Base-by-base conservation (phyloP, 305 asterid species). In the Ilex paraguariensis region DNA sequence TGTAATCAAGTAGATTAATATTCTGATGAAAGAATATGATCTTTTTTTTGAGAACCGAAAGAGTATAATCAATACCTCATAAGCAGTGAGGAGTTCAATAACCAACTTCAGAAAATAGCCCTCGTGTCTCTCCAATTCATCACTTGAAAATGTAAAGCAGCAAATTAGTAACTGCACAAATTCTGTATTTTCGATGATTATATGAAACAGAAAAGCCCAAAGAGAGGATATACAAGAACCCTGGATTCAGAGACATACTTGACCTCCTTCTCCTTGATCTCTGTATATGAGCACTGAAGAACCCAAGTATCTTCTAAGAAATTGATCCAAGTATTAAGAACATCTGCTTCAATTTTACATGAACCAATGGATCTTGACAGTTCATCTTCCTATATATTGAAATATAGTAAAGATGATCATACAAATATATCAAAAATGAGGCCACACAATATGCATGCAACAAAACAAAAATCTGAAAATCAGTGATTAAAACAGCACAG, bases 241-340 rank as follows among this genome's bases (percentile, higher is more conserved):
- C 40, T 58, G 66, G 61, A 44, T 66, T 64, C 56, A 74, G 40
- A 53, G 59, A 73, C 83, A 56, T 80, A 93, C 97, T 60, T 79
- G 68, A 83, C 74, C 65, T 86, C 88, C 70, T 86, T 88, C 77
- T 84, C 85, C 77, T 73, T 86, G 56, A 69, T 72, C 87, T 87
- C 92, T 59, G 82, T 72, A 79, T 81, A 72, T 56, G 88, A 79
- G 77, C 84, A 75, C 76, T 82, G 98, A 75, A 92, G 92, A 51
- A 82, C 76, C 98, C 98, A 89, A 45, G 97, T 82, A 81, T 89
- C 97, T 70, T 93, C 97, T 89, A 86, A 74, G 78, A 93, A 93
- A 69, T 83, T 90, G 73, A 79, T 90, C 96, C 96, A 93, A 17
- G 96, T 81, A 65, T 82, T 70, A 57, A 90, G 81, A 70, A 90